Base-by-base conservation (phyloP, 164 flowering plant species). In the Annona squamosa region DNA sequence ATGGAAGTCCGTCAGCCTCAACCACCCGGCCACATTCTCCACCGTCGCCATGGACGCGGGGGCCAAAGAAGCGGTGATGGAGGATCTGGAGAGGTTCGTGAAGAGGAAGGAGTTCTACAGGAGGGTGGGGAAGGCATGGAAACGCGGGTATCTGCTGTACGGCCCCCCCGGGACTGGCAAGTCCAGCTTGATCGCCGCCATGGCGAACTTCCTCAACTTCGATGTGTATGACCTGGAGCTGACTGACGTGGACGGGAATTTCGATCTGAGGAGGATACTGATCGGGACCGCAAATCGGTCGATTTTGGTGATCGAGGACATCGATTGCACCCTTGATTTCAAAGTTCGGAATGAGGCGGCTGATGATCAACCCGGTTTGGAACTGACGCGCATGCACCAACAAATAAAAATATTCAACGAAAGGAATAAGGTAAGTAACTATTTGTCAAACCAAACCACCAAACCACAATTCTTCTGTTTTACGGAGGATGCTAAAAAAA, bases 81-180 rank as follows among this genome's bases (percentile, higher is more conserved):
- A 86, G 71, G 93, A 89, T 76, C 77, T 89, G 18, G 85, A 86
- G 3, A 79, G 69, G 72, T 89, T 91, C 67, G 19, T 77, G 3
- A 59, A 12, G 68, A 79, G 90, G 61, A 88, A 75, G 75, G 89
- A 87, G 63, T 86, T 79, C 26, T 89, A 86, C 63, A 86, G 81
- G 82, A 83, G 80, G 65, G 86, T 86, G 0, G 91, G 92, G 42
- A 88, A 80, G 79, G 87, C 91, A 45, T 87, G 92, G 92, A 90
- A 87, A 76, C 80, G 91, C 0, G 91, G 92, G 76, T 90, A 89
- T 43, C 75, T 90, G 81, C 75, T 90, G 59, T 81, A 84, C 67
- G 95, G 91, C 4, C 95, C 95, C 5, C 91, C 93, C 1, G 89
- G 96, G 0, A 89, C 89, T 0, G 93, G 93, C n/a, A 89, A 91